Evolutionary conservation across 371 early-diverging fungal genomes (phyloP), one percentile per base, ranked within the genome.

Genomic region (Scutellospora calospora): DNA sequence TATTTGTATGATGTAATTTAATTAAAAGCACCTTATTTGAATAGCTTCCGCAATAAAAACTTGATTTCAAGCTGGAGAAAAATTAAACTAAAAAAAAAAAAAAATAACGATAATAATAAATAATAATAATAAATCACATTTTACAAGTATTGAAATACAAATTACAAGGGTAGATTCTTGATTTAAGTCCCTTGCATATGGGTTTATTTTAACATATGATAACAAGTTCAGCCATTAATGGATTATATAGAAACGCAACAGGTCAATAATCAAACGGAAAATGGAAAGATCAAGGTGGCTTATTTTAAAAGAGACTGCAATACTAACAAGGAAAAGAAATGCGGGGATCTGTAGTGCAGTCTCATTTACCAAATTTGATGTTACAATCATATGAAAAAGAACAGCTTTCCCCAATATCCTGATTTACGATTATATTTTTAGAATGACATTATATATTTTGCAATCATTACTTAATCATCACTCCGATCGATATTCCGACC

Each of bases 321-420:
- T 22, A n/a, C 20, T 57, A n/a, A 57, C 20, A 57, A 20, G 57
- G 57, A 22, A 57, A 57, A 57, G 57, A 57, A 57, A 57, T 57
- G 57, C 57, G 57, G 57, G 57, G 57, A 57, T 57, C 25, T 57
- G 57, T 57, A 25, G 57, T 20, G 25, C 57, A 57, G 57, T 57
- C 57, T 57, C 57, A 57, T 22, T 57, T 57, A 57, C 20, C 57
- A 20, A 57, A 57, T 22, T 57, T n/a, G 8, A 25, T 22, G 6
- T 57, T 57, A 22, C 20, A 57, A 57, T 11, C 57, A 57, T 57
- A 25, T 57, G 57, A 57, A 57, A 51, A 51, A 57, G 45, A 57
- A 11, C 57, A 57, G 20, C 22, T 57, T 57, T 25, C 57, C 57
- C 57, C 20, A 57, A 57, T 57, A 25, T n/a, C 22, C 57, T 25